Conservation (phyloP, 805 yeast genomes). For the Kluyveromyces lactis region DNA sequence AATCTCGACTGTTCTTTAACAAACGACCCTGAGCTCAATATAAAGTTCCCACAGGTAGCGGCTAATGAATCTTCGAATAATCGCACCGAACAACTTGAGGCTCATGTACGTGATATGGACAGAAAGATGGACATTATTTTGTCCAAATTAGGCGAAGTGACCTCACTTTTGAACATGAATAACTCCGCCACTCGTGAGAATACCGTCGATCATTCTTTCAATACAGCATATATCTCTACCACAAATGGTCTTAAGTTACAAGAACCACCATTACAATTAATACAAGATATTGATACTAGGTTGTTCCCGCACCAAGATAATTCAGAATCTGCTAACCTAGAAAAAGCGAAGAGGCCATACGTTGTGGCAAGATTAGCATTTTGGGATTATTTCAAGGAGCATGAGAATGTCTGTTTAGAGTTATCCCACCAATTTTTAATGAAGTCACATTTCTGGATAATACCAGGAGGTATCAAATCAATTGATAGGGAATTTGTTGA, state of each 20-base stretch:
- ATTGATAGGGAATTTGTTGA: slow-evolving; percentile 39
- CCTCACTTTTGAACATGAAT: slow-evolving; percentile 1
- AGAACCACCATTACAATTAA: slow-evolving; percentile 32
- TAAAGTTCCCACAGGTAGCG: slow-evolving; percentile 10
- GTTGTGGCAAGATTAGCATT: slow-evolving; percentile 37
- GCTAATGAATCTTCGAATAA: slow-evolving; percentile 9
- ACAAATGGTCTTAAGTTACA: slow-evolving; percentile 17
- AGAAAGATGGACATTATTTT: slow-evolving; percentile 18
- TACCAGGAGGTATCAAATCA: slow-evolving; percentile 50
- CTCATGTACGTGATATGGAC: slow-evolving; percentile 16
- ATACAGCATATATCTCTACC: background rate
- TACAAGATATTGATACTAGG: slow-evolving; percentile 32
- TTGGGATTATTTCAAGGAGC: slow-evolving; percentile 36
- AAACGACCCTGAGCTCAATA: slow-evolving; percentile 22
- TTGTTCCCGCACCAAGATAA: slow-evolving; percentile 29
- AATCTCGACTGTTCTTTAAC: slow-evolving; percentile 42
- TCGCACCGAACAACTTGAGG: slow-evolving; percentile 21
- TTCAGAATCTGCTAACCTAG: slow-evolving; percentile 22
- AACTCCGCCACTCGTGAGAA: background rate
- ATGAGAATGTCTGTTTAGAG: slow-evolving; percentile 36
- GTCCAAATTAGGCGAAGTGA: background rate
- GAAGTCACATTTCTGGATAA: slow-evolving; percentile 52
- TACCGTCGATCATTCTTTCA: background rate
- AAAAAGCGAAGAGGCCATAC: slow-evolving; percentile 28
- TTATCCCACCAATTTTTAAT: slow-evolving; percentile 41